Percentiles rank a stretch among this genome's conserved stretches.
Evolutionary conservation across 495 filamentous ascomycete species (phyloP).

Genomic region (Tuber brumale): DNA sequence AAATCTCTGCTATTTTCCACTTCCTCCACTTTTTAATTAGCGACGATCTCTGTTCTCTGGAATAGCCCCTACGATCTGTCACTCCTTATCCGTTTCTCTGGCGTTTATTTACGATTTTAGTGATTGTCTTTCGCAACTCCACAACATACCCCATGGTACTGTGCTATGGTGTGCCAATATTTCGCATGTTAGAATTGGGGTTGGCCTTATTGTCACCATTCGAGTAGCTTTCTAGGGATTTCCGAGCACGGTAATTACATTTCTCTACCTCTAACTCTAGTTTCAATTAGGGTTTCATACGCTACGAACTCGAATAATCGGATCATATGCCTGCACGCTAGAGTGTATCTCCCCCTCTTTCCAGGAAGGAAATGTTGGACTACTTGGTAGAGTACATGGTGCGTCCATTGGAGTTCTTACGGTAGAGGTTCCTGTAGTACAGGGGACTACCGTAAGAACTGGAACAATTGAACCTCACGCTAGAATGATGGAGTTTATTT

Average conservation of each 20-base stretch:
- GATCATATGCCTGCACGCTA: too few species aligned
- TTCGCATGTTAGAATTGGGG: background rate
- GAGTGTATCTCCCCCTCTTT: too few species aligned
- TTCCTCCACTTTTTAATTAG: background rate
- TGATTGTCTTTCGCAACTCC: background rate
- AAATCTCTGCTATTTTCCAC: background rate
- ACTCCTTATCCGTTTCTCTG: background rate
- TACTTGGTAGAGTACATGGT: too few species aligned
- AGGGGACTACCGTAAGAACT: too few species aligned
- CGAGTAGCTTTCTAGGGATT: background rate
- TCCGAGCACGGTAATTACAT: background rate
- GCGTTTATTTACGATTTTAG: background rate
- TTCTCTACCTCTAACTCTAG: background rate
- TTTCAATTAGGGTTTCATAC: background rate
- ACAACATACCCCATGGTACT: background rate
- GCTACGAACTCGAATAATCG: too few species aligned
- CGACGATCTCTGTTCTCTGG: background rate
- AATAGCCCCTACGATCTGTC: background rate
- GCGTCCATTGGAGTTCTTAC: too few species aligned
- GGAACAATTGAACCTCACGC: too few species aligned
- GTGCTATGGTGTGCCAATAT: background rate
- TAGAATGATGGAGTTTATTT: too few species aligned
- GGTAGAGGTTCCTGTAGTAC: background rate
- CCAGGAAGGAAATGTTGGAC: too few species aligned
- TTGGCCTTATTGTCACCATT: background rate